Conservation (phyloP, 1,139 yeast species). For the Meyerozyma athensensis region DNA sequence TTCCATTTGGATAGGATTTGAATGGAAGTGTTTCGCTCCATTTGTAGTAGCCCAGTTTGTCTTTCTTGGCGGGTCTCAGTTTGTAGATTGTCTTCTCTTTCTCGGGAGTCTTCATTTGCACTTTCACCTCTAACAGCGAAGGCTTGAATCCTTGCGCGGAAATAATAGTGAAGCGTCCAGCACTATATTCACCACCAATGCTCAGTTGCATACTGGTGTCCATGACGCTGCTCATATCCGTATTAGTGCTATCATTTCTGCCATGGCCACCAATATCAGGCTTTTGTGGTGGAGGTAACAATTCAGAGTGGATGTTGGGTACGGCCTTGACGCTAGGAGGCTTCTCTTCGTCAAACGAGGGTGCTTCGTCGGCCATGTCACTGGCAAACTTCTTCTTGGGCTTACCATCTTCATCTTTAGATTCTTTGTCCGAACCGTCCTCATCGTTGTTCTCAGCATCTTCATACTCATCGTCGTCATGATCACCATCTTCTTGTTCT, state of each 20-base stretch:
- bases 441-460: neutral
- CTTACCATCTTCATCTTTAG: slow-evolving; percentile 1
- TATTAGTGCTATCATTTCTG: slow-evolving; percentile 23
- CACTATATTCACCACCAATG: slow-evolving; percentile 29
- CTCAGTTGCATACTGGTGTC: slow-evolving; percentile 19
- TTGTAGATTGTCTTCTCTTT: slow-evolving; percentile 58
- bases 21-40: slow-evolving; percentile 70
- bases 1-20: slow-evolving; percentile 58
- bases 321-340: slow-evolving; percentile 19
- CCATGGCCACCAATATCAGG: slow-evolving; percentile 23
- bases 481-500: neutral
- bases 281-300: slow-evolving; percentile 39
- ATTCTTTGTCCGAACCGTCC: neutral
- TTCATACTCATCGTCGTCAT: neutral
- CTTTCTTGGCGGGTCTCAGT: slow-evolving; percentile 56
- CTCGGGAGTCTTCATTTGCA: slow-evolving; percentile 45
- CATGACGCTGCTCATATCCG: slow-evolving; percentile 33
- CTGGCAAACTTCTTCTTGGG: slow-evolving; percentile 3
- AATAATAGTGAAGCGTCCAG: slow-evolving; percentile 53
- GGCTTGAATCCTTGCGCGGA: slow-evolving; percentile 33
- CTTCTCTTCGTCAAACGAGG: slow-evolving; percentile 10
- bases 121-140: slow-evolving; percentile 44
- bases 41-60: slow-evolving; percentile 40
- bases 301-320: slow-evolving; percentile 34
- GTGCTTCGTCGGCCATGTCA: slow-evolving; percentile 1